Percentiles rank a stretch among this genome's conserved stretches.
These are phyloP conservation scores for Niebla homalea DNA, from an alignment of 495 filamentous ascomycete species.

Conservation along the genomic window DNA sequence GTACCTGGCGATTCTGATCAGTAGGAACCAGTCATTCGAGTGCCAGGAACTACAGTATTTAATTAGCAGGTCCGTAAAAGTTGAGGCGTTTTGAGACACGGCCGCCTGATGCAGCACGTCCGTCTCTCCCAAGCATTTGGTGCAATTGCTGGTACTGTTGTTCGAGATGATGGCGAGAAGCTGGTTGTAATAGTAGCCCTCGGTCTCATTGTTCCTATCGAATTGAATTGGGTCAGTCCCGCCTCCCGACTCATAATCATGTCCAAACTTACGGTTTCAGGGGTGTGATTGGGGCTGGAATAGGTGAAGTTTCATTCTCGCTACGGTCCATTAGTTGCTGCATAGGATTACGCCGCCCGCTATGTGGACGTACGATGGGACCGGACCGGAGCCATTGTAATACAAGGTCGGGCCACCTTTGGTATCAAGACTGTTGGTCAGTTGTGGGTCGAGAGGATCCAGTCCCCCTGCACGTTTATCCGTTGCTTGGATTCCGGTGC, in stretches of 20 bases:
- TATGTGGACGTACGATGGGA: conserved; percentile 6
- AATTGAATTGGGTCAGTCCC: not conserved
- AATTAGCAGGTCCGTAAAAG: conserved; percentile 14
- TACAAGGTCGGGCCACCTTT: conserved; percentile 7
- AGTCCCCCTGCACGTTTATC: too few relatives aligned
- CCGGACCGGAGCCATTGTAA: conserved; percentile 11
- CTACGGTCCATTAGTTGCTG: not conserved
- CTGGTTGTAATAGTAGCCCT: conserved; percentile 14
- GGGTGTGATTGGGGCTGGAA: conserved; percentile 10
- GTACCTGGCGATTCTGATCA: not conserved
- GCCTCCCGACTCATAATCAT: too few relatives aligned
- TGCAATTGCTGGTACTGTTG: conserved; percentile 8
- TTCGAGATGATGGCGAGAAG: conserved; percentile 13
- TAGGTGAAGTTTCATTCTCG: conserved; percentile 14
- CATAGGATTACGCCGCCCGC: too few relatives aligned
- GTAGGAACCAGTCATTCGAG: not conserved
- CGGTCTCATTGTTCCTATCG: conserved; percentile 5
- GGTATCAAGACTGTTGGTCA: conserved; percentile 8
- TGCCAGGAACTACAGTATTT: not conserved
- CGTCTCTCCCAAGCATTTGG: conserved; percentile 12
- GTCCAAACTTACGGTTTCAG: conserved; percentile 2
- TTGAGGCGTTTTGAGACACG: conserved; percentile 10
- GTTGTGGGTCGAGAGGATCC: conserved; percentile 3
- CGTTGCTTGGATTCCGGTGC: too few relatives aligned
- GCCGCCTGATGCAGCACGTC: conserved; percentile 17